Evolutionary conservation across 108 stramenopile genomes (phyloP).

Genomic region (Chaetoceros tenuissimus): DNA sequence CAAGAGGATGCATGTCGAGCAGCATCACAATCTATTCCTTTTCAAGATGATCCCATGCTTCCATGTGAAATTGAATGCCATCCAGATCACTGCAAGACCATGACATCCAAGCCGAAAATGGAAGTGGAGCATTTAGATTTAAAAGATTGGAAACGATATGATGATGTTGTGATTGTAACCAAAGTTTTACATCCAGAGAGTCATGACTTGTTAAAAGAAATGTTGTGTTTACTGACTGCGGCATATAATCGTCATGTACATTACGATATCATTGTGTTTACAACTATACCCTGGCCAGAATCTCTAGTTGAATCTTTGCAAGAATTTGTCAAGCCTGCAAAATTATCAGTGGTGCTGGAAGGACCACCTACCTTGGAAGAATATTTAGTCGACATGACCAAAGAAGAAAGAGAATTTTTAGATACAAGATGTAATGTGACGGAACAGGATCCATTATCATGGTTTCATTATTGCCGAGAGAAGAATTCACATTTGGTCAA

Average conservation of each 20-base stretch:
- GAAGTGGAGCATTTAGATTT: background rate
- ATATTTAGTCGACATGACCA: constrained; percentile 14
- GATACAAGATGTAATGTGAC: constrained; percentile 19
- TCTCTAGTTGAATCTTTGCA: constrained; percentile 4
- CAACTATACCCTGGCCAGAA: constrained; percentile 13
- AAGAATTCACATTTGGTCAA: background rate
- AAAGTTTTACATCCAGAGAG: constrained; percentile 32
- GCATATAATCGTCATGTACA: constrained; percentile 32
- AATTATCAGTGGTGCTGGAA: constrained; percentile 27
- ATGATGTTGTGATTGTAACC: constrained; percentile 34
- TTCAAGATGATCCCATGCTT: background rate
- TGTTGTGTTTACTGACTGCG: constrained; percentile 26
- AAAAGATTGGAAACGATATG: background rate
- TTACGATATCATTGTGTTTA: constrained; percentile 35
- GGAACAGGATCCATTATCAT: background rate
- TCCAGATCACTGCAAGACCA: background rate
- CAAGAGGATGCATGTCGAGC: background rate
- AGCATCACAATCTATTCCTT: background rate
- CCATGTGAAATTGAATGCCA: background rate
- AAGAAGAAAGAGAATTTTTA: constrained; percentile 2
- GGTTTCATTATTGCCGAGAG: background rate
- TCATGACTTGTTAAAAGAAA: constrained; percentile 13
- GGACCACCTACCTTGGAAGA: constrained; percentile 20
- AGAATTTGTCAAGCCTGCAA: constrained; percentile 19
- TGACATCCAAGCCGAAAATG: background rate